phyloP scores from a whole-genome alignment of 495 filamentous ascomycete genomes.

The Hypoxylon lienhwacheense region DNA sequence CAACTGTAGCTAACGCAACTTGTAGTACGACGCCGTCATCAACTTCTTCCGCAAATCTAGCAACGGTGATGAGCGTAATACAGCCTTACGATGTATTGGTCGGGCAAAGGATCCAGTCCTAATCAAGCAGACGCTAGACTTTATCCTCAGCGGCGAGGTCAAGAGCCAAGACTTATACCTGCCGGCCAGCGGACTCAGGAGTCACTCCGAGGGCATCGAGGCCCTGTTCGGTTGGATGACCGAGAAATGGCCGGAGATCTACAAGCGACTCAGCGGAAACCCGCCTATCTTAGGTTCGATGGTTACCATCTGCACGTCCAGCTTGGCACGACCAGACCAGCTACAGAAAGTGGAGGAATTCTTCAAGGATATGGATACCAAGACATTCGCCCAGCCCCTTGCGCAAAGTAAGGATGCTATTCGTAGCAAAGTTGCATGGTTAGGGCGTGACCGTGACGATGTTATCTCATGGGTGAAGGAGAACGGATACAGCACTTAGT shows the following conservation, averaged over 20 bases:
- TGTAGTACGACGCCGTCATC: slow-evolving; percentile 73
- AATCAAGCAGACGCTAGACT: slow-evolving; percentile 74
- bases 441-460: slow-evolving; percentile 59
- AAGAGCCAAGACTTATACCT: slow-evolving; percentile 97
- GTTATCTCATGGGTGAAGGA: slow-evolving; percentile 56
- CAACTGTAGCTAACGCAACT: slow-evolving; percentile 26
- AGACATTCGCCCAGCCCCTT: slow-evolving; percentile 65
- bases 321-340: slow-evolving; percentile 77
- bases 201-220: slow-evolving; percentile 74
- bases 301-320: slow-evolving; percentile 78
- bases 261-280: slow-evolving; percentile 62
- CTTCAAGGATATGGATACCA: slow-evolving; percentile 79
- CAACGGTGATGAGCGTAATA: slow-evolving; percentile 92
- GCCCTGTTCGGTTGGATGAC: slow-evolving; percentile 83
- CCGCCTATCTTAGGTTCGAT: slow-evolving; percentile 88
- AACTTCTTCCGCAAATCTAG: slow-evolving; percentile 82
- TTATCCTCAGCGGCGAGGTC: slow-evolving; percentile 79
- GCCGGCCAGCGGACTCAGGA: slow-evolving; percentile 74
- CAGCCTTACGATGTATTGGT: slow-evolving; percentile 85
- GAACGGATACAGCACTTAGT: slow-evolving; percentile 36
- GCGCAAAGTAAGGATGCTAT: slow-evolving; percentile 65
- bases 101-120: slow-evolving; percentile 74
- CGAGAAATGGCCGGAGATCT: slow-evolving; percentile 79
- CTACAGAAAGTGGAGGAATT: slow-evolving; percentile 74
- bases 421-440: slow-evolving; percentile 61